Evolutionary conservation across 768 basidiomycete genomes (phyloP), one percentile per base, ranked within the genome.

Genomic region (Leccinum incarnatum): DNA sequence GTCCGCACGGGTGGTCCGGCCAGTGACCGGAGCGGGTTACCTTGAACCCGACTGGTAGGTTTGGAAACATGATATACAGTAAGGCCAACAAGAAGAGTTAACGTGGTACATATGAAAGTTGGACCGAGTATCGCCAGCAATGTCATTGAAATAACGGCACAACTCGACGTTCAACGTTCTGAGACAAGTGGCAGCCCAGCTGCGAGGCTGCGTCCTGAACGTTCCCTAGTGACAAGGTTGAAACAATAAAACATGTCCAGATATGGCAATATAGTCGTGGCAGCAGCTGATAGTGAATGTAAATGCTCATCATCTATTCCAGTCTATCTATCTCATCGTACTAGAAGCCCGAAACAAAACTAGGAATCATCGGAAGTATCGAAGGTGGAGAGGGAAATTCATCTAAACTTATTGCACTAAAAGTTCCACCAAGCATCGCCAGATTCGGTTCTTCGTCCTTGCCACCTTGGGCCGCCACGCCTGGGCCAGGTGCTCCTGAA

Each of bases 1-100:
- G 74, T 71, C 6, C 66, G 71, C 10, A 77, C 70, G 0, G 83
- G 83, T 21, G 89, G 89, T 27, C 90, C 88, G 49, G 84, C 83
- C 34, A 92, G 71, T 23, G 70, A 72, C 37, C 74, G 76, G 12
- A 91, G 74, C 17, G 86, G 81, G 56, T 79, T 78, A 54, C 58
- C 63, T 61, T 60, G 65, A 1, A 2, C 42, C 19, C n/a, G 34
- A 36, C 14, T 45, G 72, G 42, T 19, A 7, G 56, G 61, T n/a
- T 73, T 56, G 42, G 70, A 62, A 21, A 65, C 61, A 55, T 69
- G 63, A 46, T 71, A 73, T 19, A 71, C 50, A n/a, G 62, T 56
- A 53, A 71, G 68, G 42, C 61, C 40, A 23, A 67, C 7, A 17
- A 56, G 40, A 14, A 69, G 59, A 46, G 58, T 47, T 9, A 60